Conservation (phyloP, 2,329 filamentous ascomycete genomes). For the Claviceps maximensis region DNA sequence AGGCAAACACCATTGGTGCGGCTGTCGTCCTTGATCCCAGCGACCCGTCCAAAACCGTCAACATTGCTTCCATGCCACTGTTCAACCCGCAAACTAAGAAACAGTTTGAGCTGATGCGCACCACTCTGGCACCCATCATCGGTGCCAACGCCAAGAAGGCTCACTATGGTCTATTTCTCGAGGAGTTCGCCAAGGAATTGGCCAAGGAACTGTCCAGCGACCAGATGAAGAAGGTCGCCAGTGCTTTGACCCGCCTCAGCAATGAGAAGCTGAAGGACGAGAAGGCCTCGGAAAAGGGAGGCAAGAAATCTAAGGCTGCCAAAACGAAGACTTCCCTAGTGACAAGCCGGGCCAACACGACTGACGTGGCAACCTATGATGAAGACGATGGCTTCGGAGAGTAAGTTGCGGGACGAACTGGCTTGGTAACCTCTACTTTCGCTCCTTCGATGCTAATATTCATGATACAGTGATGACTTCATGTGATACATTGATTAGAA, state of each 20-base stretch:
- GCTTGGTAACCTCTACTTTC: neutral
- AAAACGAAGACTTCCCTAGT: constrained; percentile 87
- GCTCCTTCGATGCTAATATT: neutral
- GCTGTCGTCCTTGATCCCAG: constrained; percentile 55
- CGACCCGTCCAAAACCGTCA: constrained; percentile 67
- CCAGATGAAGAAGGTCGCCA: constrained; percentile 93
- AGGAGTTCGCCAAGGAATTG: constrained; percentile 81
- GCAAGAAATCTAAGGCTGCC: constrained; percentile 92
- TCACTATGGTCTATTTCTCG: constrained; percentile 79
- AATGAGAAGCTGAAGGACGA: constrained; percentile 99
- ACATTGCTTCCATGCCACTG: constrained; percentile 65
- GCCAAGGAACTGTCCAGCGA: constrained; percentile 78
- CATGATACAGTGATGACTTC: constrained; percentile 48
- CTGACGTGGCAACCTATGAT: constrained; percentile 68
- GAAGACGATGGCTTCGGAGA: constrained; percentile 73
- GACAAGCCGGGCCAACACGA: constrained; percentile 43
- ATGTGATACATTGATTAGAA: constrained; percentile 40
- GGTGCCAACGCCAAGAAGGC: constrained; percentile 68
- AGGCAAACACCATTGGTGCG: constrained; percentile 49
- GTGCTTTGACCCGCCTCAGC: constrained; percentile 71
- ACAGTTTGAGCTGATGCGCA: constrained; percentile 71
- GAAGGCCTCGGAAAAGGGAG: constrained; percentile 83
- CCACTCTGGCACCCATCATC: constrained; percentile 68
- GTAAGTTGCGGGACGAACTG: constrained; percentile 42
- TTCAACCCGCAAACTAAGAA: constrained; percentile 83